Base-by-base conservation (phyloP, 1,139 yeast genomes). In the Lodderomyces margitis region DNA sequence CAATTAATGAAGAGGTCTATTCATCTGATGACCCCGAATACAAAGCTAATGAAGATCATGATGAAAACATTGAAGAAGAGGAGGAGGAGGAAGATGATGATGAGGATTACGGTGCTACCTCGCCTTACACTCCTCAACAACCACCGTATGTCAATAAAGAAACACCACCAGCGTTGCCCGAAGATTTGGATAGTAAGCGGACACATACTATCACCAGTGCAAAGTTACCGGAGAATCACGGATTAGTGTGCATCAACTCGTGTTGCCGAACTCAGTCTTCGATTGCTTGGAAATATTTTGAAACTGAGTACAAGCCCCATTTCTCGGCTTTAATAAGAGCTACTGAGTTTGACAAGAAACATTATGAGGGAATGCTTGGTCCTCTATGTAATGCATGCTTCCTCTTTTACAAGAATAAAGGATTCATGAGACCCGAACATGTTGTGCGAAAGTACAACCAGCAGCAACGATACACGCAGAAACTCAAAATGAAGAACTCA, bases 311-410 rank as follows among this genome's bases (percentile, higher is more conserved):
- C 47, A 69, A 64, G 43, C 65, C 71, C 7, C 68, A 65, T 43
- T 68, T 65, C 46, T 65, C 65, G 43, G 68, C 64, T 31, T 60
- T 70, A 28, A 68, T 66, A 42, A 57, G 68, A 37, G 66, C 74
- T 5, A 62, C 62, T 34, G 66, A 63, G 44, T 71, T 72, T 45
- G 64, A 71, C 52, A 68, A 68, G 46, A 61, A 60, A 44, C 58
- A 69, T 45, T 72, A 70, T 47, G 75, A 72, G 39, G 77, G 76
- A 4, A 72, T 72, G 78, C 69, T 68, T 50, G 80, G 80, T 1
- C 76, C 78, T 0, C 59, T 74, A 41, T 74, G 80, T 53, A 73
- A 74, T 52, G 78, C 78, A 2, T 74, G 80, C 49, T 71, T 68
- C 49, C 57, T 73, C 24, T 74, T 74, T 47, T 66, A 73, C 45